Base-by-base conservation (phyloP, 306 rosid species). In the Astragalus glycyphyllos region DNA sequence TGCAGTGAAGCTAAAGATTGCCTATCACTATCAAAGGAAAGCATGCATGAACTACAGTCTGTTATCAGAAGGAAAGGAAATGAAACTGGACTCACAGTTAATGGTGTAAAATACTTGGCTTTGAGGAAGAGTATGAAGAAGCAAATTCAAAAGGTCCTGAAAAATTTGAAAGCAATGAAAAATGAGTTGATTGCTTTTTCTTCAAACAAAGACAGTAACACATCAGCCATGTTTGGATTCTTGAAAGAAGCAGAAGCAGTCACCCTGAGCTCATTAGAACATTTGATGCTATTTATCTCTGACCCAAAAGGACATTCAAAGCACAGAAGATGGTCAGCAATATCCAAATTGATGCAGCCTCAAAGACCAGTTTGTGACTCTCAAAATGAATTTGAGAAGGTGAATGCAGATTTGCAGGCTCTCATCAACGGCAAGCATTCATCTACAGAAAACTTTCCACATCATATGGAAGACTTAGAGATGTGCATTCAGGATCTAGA, bases 401-500 rank as follows among this genome's bases (percentile, higher is more conserved):
- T 70, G 65, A 81, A 82, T 74, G 53, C 54, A 58, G 60, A 20
- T n/a, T 46, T 79, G 49, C 10, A 35, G 64, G 51, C 58, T 68
- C 63, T 74, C 65, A 23, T 49, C 44, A 5, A 16, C 40, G 56
- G 48, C 71, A 50, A 74, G 78, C 12, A 23, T 51, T 65, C 73
- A 29, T 38, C 65, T 46, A 9, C 6, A 10, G 78, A 82, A 31
- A 63, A 8, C 10, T 65, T 78, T 17, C 78, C 16, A 4, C 69
- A 29, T 26, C n/a, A 49, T 12, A 31, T 77, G 67, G 84, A 70
- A 68, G 50, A 76, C 23, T 45, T 76, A 53, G 75, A 68, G 71
- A 20, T 58, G 41, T 60, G 77, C 77, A 67, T 83, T 72, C 63
- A 60, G 34, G 64, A 83, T 72, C 74, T 72, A 54, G 80, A 79